Percentiles rank a stretch among this genome's conserved stretches.
These are phyloP conservation scores for Kalmusia sp. DNA, from an alignment of 2,329 filamentous ascomycete genomes.

Conservation along the genomic window DNA sequence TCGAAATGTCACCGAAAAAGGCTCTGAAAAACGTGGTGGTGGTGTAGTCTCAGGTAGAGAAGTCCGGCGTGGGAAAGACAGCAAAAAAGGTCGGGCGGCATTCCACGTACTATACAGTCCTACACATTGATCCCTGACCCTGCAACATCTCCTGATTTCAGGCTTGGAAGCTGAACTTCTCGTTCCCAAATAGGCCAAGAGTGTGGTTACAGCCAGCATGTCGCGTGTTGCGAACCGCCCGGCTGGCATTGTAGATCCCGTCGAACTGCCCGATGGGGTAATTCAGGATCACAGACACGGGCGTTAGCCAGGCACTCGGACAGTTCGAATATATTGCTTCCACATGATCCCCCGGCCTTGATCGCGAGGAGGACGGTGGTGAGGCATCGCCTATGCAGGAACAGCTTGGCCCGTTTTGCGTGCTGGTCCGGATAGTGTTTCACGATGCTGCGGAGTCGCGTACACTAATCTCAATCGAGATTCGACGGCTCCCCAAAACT, in stretches of 20 bases:
- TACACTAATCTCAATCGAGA: not conserved
- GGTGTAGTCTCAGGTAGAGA: not conserved
- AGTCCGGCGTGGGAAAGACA: not conserved
- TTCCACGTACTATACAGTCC: not conserved
- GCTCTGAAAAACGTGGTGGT: not conserved
- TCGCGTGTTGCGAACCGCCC: not conserved
- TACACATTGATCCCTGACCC: not conserved
- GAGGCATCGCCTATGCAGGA: not conserved
- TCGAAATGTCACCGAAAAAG: not conserved
- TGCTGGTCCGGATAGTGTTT: not conserved
- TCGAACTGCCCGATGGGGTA: not conserved
- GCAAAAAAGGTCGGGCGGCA: not conserved
- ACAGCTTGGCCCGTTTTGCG: not conserved
- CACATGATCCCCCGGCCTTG: not conserved
- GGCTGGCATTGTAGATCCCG: not conserved
- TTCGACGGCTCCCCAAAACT: not conserved
- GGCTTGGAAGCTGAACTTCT: not conserved
- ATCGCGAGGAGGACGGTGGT: not conserved
- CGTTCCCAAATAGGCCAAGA: not conserved
- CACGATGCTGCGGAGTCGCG: not conserved
- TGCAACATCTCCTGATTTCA: not conserved
- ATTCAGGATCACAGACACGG: not conserved
- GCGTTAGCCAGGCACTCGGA: not conserved
- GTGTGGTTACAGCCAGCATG: not conserved
- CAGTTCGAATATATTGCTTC: not conserved